Evolutionary conservation across 2,329 filamentous ascomycete genomes (phyloP).

Genomic region (Penicillium sp.): DNA sequence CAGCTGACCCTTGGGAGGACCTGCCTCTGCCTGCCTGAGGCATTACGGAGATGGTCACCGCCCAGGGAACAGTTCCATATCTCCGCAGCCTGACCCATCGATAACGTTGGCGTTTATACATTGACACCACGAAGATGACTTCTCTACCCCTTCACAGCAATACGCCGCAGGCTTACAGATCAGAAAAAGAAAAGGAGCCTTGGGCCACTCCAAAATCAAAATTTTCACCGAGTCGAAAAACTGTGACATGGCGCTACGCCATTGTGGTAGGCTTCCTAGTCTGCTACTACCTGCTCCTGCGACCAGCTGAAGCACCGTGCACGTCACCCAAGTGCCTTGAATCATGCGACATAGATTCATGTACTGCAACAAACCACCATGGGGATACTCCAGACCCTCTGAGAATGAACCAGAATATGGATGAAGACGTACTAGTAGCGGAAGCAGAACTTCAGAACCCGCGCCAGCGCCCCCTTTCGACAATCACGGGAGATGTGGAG

Average conservation of each 20-base stretch:
- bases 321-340: background rate
- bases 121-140: constrained; percentile 11
- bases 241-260: constrained; percentile 4
- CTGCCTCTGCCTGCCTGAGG: too few species aligned
- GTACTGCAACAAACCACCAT: background rate
- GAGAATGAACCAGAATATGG: background rate
- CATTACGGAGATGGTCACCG: background rate
- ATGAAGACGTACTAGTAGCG: background rate
- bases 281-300: constrained; percentile 11
- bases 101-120: background rate
- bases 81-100: background rate
- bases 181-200: background rate
- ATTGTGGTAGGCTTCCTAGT: constrained; percentile 10
- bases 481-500: background rate
- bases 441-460: background rate
- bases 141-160: constrained; percentile 17
- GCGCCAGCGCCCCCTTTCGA: background rate
- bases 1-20: too few species aligned
- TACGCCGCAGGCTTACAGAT: constrained; percentile 1
- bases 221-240: background rate
- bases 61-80: background rate
- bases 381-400: background rate
- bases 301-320: constrained; percentile 3
- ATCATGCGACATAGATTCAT: background rate
- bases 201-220: background rate